Conservation (phyloP, 2,329 filamentous ascomycete species). For the Beauveria bassiana region DNA sequence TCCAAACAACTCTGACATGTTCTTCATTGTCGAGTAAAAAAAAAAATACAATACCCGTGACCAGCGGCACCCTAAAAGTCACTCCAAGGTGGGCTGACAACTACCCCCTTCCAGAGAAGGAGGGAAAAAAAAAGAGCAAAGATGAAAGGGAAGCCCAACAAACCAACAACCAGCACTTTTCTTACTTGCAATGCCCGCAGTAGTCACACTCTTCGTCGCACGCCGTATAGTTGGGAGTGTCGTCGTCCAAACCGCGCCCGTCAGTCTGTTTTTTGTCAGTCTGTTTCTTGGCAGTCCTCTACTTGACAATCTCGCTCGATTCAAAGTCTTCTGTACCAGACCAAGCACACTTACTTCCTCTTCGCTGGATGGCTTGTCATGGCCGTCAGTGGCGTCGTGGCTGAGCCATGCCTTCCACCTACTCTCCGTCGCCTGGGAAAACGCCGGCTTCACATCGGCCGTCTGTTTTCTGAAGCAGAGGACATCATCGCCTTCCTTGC, state of each 20-base stretch:
- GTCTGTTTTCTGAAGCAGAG: constrained; percentile 19
- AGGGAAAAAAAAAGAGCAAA: neutral
- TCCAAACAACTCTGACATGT: no score
- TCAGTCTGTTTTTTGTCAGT: neutral
- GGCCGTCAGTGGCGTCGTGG: neutral
- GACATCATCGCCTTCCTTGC: neutral
- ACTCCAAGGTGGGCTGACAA: no score
- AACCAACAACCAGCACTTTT: no score
- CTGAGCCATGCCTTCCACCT: constrained; percentile 15
- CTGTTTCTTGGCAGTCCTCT: no score
- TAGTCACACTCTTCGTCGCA: constrained; percentile 17
- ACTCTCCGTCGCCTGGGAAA: constrained; percentile 21
- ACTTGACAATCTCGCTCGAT: neutral
- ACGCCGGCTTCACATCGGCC: constrained; percentile 14
- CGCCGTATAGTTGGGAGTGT: constrained; percentile 16
- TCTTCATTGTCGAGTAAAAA: no score
- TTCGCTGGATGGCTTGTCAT: neutral
- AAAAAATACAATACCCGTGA: no score
- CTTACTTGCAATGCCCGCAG: constrained; percentile 17
- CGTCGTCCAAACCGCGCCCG: neutral
- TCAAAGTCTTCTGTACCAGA: no score
- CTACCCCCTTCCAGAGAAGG: neutral
- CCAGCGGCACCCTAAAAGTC: no score
- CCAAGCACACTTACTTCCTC: neutral
- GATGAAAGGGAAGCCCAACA: neutral